Conservation (phyloP, 768 basidiomycete genomes). For the Calocera cornea region DNA sequence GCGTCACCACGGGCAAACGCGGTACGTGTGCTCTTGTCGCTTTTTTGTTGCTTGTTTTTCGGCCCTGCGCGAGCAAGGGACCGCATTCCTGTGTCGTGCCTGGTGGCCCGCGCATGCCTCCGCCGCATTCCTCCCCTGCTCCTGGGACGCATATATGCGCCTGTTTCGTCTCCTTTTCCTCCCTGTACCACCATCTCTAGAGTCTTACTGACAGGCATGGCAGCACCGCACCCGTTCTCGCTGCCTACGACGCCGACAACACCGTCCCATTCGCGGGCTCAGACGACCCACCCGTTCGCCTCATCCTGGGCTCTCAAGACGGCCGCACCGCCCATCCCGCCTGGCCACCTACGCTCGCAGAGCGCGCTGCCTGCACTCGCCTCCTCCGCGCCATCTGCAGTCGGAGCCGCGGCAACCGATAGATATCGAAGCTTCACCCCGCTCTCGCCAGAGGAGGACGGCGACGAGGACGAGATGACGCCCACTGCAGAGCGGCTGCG, state of each 20-base stretch:
- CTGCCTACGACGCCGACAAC: neutral
- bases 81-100: constrained; percentile 1
- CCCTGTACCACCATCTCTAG: neutral
- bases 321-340: neutral
- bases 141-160: neutral
- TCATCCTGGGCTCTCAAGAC: constrained; percentile 2
- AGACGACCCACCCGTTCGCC: neutral
- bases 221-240: neutral
- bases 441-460: neutral
- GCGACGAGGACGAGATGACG: neutral
- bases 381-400: neutral
- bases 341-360: neutral
- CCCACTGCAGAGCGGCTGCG: neutral
- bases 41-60: neutral
- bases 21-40: neutral
- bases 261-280: neutral
- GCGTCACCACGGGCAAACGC: neutral
- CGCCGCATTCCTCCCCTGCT: neutral
- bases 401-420: neutral
- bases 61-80: neutral
- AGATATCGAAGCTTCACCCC: neutral
- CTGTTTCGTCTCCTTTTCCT: neutral
- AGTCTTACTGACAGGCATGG: neutral
- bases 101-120: neutral
- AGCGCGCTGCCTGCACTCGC: neutral